Base-by-base conservation (phyloP, 768 basidiomycete genomes). In the Russula sp. region DNA sequence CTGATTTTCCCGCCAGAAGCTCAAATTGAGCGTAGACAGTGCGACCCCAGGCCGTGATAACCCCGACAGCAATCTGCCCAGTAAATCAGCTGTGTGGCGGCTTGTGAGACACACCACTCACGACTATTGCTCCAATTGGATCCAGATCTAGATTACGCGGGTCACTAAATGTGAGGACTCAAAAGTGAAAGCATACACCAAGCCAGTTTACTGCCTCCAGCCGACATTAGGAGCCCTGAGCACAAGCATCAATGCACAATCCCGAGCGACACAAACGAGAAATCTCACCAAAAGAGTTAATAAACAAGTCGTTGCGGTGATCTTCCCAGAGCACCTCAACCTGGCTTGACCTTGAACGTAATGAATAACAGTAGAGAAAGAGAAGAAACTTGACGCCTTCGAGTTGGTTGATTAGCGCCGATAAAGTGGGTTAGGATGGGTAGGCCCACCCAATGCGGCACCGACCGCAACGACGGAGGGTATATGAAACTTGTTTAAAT, bases 311-410 rank as follows among this genome's bases (percentile, higher is more conserved):
- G 71, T 94, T 98, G 69, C 95, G 81, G 68, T 98, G 95, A 72
- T 98, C 96, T 74, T 97, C 92, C 94, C 93, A 98, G 32, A 97
- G 82, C n/a, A 97, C 85, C 52, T 84, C 84, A 2, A 99, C 96
- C 75, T 99, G 97, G 70, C 91, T 94, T 7, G 90, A 94, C 67
- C 83, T 84, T 36, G 81, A 82, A 32, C 92, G 85, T 51, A 96
- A 80, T 3, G 90, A 81, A 70, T 78, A 84, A 74, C 94, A 94
- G 76, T 94, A 97, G 5, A 94, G 42, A 77, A 98, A 98, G 49
- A 99, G 83, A 0, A 87, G 50, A 52, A 93, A 80, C 75, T 99
- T 99, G 67, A 91, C 85, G 56, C 82, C 92, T 94, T 65, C 30
- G 40, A n/a, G 54, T 36, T 50, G 46, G 54, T 36, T 50, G 42